Evolutionary conservation across 257 asterid genomes (phyloP).

Genomic region (Lithospermum erythrorhizon): DNA sequence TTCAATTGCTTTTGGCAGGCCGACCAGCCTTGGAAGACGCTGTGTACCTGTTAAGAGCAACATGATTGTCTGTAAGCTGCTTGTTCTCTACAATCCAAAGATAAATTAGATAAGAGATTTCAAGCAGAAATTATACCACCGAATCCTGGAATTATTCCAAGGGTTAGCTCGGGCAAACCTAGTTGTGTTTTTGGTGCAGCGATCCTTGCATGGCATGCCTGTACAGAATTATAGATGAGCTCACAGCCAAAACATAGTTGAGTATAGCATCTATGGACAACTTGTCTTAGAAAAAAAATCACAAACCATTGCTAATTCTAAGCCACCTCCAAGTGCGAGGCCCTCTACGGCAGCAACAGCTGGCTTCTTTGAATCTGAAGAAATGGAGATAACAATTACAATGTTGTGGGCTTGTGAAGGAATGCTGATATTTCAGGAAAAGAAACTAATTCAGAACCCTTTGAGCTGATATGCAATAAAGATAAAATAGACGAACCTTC

Average conservation of each 20-base stretch:
- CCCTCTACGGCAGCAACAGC: conserved; percentile 89
- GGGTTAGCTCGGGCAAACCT: conserved; percentile 94
- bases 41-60: conserved; percentile 63
- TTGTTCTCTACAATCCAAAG: background rate
- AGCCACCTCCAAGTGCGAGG: conserved; percentile 97
- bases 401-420: conserved; percentile 2
- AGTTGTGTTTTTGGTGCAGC: conserved; percentile 71
- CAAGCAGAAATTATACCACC: conserved; percentile 52
- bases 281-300: background rate
- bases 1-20: conserved; percentile 77
- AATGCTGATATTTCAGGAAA: conserved; percentile 1
- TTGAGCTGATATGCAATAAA: background rate
- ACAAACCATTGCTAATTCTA: conserved; percentile 86
- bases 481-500: conserved; percentile 47
- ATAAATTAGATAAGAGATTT: conserved; percentile 8
- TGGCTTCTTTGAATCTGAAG: conserved; percentile 82
- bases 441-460: conserved; percentile 2
- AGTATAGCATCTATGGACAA: background rate
- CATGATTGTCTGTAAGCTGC: background rate
- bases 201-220: conserved; percentile 96
- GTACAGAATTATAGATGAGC: conserved; percentile 15
- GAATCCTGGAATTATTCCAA: conserved; percentile 88
- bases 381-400: conserved; percentile 9
- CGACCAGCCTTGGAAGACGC: conserved; percentile 92
- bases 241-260: background rate